Percentiles rank a stretch among this genome's conserved stretches.
phyloP scores from a whole-genome alignment of 108 stramenopile species.

The Cyclotella baltica region DNA sequence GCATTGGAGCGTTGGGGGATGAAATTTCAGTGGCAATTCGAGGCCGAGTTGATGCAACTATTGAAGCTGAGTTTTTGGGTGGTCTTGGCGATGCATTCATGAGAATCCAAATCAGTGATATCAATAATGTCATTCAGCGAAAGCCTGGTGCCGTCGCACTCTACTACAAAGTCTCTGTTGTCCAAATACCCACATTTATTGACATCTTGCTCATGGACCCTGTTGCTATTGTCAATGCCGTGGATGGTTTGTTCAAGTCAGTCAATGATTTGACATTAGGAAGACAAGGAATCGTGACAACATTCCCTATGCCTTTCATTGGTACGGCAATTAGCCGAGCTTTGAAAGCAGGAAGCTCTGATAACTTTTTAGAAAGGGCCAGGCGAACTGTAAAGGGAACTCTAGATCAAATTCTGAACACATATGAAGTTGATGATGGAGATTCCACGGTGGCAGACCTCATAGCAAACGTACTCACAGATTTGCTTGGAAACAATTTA shows the following conservation, averaged over 20 bases:
- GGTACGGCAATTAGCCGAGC: not conserved
- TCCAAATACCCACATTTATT: not conserved
- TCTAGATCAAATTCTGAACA: conserved; percentile 7
- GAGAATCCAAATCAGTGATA: conserved; percentile 16
- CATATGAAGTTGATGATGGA: conserved; percentile 20
- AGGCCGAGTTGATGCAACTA: conserved; percentile 12
- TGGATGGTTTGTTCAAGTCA: conserved; percentile 33
- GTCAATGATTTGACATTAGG: conserved; percentile 37
- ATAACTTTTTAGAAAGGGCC: conserved; percentile 7
- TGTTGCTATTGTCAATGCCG: conserved; percentile 24
- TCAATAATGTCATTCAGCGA: conserved; percentile 23
- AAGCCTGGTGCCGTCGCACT: not conserved
- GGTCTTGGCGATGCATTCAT: conserved; percentile 11
- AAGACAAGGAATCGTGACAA: conserved; percentile 35
- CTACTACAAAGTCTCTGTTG: not conserved
- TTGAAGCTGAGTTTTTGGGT: not conserved
- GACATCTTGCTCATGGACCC: conserved; percentile 38
- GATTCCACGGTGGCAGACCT: conserved; percentile 33
- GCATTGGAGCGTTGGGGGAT: conserved; percentile 17
- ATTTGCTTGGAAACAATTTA: conserved; percentile 20
- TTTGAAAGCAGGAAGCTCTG: conserved; percentile 2
- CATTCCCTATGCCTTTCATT: conserved; percentile 22
- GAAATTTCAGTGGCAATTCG: conserved; percentile 20
- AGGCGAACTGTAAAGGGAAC: conserved; percentile 16
- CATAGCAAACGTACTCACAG: conserved; percentile 11